phyloP scores from a whole-genome alignment of 2,329 filamentous ascomycete genomes.

The Aspergillus sp. region DNA sequence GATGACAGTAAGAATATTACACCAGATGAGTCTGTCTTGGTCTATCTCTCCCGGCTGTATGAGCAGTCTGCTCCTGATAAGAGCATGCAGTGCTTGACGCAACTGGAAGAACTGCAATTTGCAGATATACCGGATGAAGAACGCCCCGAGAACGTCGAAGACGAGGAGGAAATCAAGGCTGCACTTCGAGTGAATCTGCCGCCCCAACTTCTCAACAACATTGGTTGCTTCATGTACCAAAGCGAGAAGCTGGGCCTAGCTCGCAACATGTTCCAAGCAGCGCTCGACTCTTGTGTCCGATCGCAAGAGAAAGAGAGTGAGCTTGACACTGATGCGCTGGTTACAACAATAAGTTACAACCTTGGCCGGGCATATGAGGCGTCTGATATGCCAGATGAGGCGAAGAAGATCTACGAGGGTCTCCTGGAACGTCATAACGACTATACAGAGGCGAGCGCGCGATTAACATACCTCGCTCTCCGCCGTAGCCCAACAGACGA shows the following conservation, averaged over 20 bases:
- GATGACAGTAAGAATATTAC: slow-evolving; percentile 81
- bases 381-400: slow-evolving; percentile 75
- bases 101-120: slow-evolving; percentile 87
- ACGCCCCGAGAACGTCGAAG: slow-evolving; percentile 58
- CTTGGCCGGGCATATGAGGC: slow-evolving; percentile 91
- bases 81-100: slow-evolving; percentile 84
- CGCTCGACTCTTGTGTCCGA: slow-evolving; percentile 81
- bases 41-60: slow-evolving; percentile 90
- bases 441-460: slow-evolving; percentile 87
- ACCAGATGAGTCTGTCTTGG: slow-evolving; percentile 80
- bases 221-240: slow-evolving; percentile 93
- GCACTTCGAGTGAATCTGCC: slow-evolving; percentile 76
- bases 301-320: slow-evolving; percentile 72
- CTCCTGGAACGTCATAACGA: slow-evolving; percentile 81
- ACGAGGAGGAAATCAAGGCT: slow-evolving; percentile 57
- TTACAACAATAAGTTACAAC: slow-evolving; percentile 97
- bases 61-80: slow-evolving; percentile 84
- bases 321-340: slow-evolving; percentile 83
- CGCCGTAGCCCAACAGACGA: slow-evolving; percentile 78
- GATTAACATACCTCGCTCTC: slow-evolving; percentile 86
- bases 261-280: slow-evolving; percentile 87
- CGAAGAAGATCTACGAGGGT: slow-evolving; percentile 83
- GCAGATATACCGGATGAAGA: slow-evolving; percentile 74
- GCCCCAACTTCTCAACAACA: slow-evolving; percentile 93
- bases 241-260: slow-evolving; percentile 77